phyloP scores from a whole-genome alignment of 2,329 filamentous ascomycete genomes.

The Arthrobotrys sphaeroides region DNA sequence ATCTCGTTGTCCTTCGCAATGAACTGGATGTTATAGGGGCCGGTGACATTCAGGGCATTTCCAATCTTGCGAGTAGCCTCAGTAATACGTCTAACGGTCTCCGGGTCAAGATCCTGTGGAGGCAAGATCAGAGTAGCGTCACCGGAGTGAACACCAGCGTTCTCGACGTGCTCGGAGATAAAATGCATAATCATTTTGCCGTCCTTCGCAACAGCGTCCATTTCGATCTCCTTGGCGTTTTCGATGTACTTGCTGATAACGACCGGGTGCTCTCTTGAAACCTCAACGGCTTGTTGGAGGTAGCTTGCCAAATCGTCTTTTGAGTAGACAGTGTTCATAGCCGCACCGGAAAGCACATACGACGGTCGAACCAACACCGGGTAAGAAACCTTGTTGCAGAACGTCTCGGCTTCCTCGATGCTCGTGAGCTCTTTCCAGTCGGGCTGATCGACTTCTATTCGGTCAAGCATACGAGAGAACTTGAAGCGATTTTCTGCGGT shows the following conservation, averaged over 20 bases:
- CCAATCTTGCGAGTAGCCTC: slow-evolving; percentile 96
- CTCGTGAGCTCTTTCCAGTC: slow-evolving; percentile 98
- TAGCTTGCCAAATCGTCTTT: slow-evolving; percentile 90
- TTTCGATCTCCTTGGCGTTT: slow-evolving; percentile 98
- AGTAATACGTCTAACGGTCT: slow-evolving; percentile 89
- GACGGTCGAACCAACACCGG: slow-evolving; percentile 94
- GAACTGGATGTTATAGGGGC: slow-evolving; percentile 98
- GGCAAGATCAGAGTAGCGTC: slow-evolving; percentile 95
- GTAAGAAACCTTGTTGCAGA: slow-evolving; percentile 89
- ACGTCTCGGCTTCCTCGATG: slow-evolving; percentile 85
- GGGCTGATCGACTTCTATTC: slow-evolving; percentile 93
- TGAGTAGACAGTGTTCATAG: slow-evolving; percentile 99
- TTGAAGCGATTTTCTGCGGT: slow-evolving; percentile 97
- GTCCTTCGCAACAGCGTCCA: slow-evolving; percentile 94
- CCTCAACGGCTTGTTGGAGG: slow-evolving; percentile 87
- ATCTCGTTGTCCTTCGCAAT: slow-evolving; percentile 99
- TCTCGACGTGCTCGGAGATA: slow-evolving; percentile 98
- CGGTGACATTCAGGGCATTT: slow-evolving; percentile 90
- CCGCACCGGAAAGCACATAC: slow-evolving; percentile 94
- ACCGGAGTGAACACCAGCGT: slow-evolving; percentile 97
- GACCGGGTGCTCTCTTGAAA: slow-evolving; percentile 93
- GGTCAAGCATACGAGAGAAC: slow-evolving; percentile 96
- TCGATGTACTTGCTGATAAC: slow-evolving; percentile 99
- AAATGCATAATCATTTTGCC: slow-evolving; percentile 93
- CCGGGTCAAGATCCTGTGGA: slow-evolving; percentile 87